These are phyloP conservation scores for Lactarius hengduanensis DNA, from an alignment of 768 basidiomycete species.

Conservation along the genomic window DNA sequence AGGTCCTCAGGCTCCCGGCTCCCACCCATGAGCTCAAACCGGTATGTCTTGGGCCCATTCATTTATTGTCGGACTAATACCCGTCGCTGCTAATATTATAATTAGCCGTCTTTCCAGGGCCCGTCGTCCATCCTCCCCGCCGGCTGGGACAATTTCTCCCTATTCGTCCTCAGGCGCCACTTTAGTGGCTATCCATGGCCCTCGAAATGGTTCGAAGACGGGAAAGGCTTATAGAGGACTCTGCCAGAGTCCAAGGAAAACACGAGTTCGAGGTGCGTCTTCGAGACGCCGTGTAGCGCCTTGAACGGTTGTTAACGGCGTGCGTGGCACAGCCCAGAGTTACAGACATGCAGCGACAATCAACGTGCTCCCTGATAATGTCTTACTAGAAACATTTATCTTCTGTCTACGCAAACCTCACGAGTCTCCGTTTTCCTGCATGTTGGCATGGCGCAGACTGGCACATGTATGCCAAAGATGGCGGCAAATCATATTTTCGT, in stretches of 20 bases:
- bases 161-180: too few relatives aligned
- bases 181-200: not conserved
- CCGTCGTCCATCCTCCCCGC: too few relatives aligned
- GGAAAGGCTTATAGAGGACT: not conserved
- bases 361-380: not conserved
- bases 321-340: not conserved
- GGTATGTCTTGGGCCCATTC: too few relatives aligned
- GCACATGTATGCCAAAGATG: not conserved
- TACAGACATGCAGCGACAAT: not conserved
- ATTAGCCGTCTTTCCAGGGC: too few relatives aligned
- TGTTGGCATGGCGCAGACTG: not conserved
- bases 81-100: too few relatives aligned
- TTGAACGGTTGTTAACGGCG: not conserved
- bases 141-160: too few relatives aligned
- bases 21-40: too few relatives aligned
- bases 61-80: too few relatives aligned
- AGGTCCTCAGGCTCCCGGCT: too few relatives aligned
- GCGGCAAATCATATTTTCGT: not conserved
- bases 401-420: not conserved
- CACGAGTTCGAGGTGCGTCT: not conserved
- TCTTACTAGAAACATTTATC: not conserved
- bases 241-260: not conserved
- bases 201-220: not conserved
- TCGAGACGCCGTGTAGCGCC: not conserved
- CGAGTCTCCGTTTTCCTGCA: not conserved